Conservation (phyloP, 1,139 yeast species). For the Eremothecium cymbalariae region DNA sequence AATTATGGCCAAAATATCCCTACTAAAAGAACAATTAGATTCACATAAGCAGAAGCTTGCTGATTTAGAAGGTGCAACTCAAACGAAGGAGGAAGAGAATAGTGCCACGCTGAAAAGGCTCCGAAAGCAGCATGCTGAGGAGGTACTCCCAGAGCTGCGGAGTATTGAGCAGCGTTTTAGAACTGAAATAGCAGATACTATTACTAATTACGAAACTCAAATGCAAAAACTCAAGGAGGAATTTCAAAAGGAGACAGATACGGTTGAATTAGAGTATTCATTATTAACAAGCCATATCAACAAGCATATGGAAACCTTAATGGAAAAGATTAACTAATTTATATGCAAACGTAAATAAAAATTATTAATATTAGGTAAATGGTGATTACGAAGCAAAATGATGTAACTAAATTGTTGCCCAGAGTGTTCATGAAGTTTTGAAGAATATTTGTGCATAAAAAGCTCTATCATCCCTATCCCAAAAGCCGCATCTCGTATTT, state of each 20-base stretch:
- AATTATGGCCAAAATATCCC: constrained; percentile 19
- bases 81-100: constrained; percentile 17
- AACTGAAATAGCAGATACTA: constrained; percentile 19
- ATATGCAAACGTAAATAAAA: not conserved
- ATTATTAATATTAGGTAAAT: too few species aligned
- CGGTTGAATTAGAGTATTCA: constrained; percentile 26
- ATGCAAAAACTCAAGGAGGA: constrained; percentile 16
- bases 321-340: constrained; percentile 1
- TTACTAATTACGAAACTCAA: constrained; percentile 20
- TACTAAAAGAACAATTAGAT: constrained; percentile 24
- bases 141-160: constrained; percentile 21
- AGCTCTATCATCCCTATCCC: constrained; percentile 19
- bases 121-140: constrained; percentile 20
- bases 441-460: constrained; percentile 27
- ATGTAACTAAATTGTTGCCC: not conserved
- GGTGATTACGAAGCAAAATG: not conserved
- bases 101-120: constrained; percentile 17
- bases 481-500: constrained; percentile 22
- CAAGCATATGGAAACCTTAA: constrained; percentile 24
- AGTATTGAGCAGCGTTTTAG: constrained; percentile 23
- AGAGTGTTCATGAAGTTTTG: constrained; percentile 1
- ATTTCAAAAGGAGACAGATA: constrained; percentile 21
- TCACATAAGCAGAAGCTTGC: constrained; percentile 17
- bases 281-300: constrained; percentile 24
- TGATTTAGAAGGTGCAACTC: constrained; percentile 15